A percentile compares a stretch with the other conserved stretches of the same genome.
phyloP scores from a whole-genome alignment of 257 asterid species.

The Linderniella brevidens region DNA sequence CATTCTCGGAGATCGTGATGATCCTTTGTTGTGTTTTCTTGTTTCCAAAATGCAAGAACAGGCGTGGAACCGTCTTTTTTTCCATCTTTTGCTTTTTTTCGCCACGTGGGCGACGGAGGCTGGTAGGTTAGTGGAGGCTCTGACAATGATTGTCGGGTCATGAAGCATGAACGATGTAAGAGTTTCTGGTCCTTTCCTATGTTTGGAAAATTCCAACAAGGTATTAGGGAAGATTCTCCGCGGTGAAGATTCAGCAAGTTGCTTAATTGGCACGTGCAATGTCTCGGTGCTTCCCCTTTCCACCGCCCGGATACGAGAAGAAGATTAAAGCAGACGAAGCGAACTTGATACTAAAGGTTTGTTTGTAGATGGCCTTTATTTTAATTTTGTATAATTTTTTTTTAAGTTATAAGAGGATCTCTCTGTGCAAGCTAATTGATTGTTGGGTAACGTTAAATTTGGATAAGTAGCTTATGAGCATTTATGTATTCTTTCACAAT shows the following conservation, averaged over 20 bases:
- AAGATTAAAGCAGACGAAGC: slow-evolving; percentile 17
- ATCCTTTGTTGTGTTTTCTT: slow-evolving; percentile 11
- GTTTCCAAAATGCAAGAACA: slow-evolving; percentile 3
- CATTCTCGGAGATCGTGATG: slow-evolving; percentile 7
- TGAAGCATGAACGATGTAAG: slow-evolving; percentile 33
- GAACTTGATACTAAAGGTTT: slow-evolving; percentile 23
- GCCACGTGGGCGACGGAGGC: slow-evolving; percentile 7
- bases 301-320: slow-evolving; percentile 37
- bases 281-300: slow-evolving; percentile 46
- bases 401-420: too few relatives aligned
- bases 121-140: slow-evolving; percentile 9
- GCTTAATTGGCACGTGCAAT: slow-evolving; percentile 17
- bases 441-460: neutral
- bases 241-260: slow-evolving; percentile 16
- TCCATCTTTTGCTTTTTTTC: too few relatives aligned
- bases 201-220: slow-evolving; percentile 26
- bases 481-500: too few relatives aligned
- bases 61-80: slow-evolving; percentile 6
- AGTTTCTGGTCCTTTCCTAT: slow-evolving; percentile 34
- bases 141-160: slow-evolving; percentile 42
- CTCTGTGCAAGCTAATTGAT: too few relatives aligned
- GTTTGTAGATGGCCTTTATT: neutral
- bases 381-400: too few relatives aligned
- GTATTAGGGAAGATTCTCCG: slow-evolving; percentile 21
- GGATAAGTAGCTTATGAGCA: too few relatives aligned